Evolutionary conservation across 2,329 filamentous ascomycete species (phyloP).

Genomic region (Talaromyces rugulosus): DNA sequence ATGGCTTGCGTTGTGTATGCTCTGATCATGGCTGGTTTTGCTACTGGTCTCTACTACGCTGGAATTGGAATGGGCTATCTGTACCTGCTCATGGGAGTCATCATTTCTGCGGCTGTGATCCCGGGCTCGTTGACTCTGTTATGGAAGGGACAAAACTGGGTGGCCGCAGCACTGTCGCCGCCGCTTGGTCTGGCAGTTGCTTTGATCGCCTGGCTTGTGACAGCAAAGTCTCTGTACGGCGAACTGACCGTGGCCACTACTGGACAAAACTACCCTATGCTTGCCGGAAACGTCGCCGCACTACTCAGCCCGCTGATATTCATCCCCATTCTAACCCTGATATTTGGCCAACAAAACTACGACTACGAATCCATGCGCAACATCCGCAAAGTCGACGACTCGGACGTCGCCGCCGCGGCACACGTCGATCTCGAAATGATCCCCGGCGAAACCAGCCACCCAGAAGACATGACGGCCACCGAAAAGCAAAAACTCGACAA

Average conservation of each 20-base stretch:
- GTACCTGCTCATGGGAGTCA: constrained; percentile 86
- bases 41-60: constrained; percentile 68
- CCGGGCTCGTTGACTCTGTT: constrained; percentile 75
- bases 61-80: constrained; percentile 85
- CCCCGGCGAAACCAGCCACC: constrained; percentile 44
- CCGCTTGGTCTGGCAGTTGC: constrained; percentile 65
- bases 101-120: constrained; percentile 80
- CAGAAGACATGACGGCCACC: constrained; percentile 33
- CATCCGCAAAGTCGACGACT: constrained; percentile 75
- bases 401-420: constrained; percentile 61
- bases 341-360: constrained; percentile 70
- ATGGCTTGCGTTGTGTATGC: constrained; percentile 69
- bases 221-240: constrained; percentile 65
- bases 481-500: constrained; percentile 48
- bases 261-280: constrained; percentile 81
- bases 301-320: constrained; percentile 72
- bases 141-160: constrained; percentile 75
- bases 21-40: constrained; percentile 71
- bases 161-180: constrained; percentile 66
- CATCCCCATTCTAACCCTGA: constrained; percentile 69
- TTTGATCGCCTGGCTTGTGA: constrained; percentile 74
- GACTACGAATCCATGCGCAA: constrained; percentile 79
- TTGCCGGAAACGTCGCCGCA: constrained; percentile 80
- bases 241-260: constrained; percentile 68
- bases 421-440: constrained; percentile 63